phyloP scores from a whole-genome alignment of 2,329 filamentous ascomycete species.

The Fusarium paranaense region DNA sequence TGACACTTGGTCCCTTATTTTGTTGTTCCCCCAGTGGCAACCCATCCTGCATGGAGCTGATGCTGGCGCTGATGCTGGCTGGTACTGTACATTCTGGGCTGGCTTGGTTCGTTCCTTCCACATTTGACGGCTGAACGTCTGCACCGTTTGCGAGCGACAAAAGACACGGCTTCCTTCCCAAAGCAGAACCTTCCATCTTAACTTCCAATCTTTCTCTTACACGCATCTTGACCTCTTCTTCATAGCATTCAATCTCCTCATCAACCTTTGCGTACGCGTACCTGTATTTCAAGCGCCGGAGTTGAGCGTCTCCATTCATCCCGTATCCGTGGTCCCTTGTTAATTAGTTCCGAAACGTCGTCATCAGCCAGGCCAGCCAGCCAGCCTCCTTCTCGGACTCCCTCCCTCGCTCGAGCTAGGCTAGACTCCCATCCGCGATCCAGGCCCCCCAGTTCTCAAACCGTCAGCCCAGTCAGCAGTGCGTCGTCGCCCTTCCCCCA shows the following conservation, averaged over 20 bases:
- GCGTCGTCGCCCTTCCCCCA: conserved; percentile 28
- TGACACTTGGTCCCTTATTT: not conserved
- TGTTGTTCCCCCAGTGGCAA: not conserved
- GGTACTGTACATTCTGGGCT: not conserved
- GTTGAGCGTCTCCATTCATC: not conserved
- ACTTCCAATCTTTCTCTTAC: not conserved
- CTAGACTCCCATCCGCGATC: conserved; percentile 31
- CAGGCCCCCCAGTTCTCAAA: conserved; percentile 31
- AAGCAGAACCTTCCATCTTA: not conserved
- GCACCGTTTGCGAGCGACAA: not conserved
- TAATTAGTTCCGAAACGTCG: conserved; percentile 31
- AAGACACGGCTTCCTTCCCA: not conserved
- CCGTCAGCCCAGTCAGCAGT: conserved; percentile 32
- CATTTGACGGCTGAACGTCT: not conserved
- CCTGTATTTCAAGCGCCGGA: not conserved
- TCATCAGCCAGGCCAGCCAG: conserved; percentile 27
- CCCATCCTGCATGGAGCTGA: not conserved
- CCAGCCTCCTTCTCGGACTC: conserved; percentile 28
- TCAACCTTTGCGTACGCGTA: not conserved
- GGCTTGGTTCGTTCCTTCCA: not conserved
- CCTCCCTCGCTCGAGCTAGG: conserved; percentile 22
- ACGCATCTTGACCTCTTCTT: not conserved
- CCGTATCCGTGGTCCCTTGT: conserved; percentile 14
- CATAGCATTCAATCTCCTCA: not conserved
- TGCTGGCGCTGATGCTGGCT: not conserved